phyloP scores from a whole-genome alignment of 1,284 basidiomycete genomes.

The Xanthoconium separans region DNA sequence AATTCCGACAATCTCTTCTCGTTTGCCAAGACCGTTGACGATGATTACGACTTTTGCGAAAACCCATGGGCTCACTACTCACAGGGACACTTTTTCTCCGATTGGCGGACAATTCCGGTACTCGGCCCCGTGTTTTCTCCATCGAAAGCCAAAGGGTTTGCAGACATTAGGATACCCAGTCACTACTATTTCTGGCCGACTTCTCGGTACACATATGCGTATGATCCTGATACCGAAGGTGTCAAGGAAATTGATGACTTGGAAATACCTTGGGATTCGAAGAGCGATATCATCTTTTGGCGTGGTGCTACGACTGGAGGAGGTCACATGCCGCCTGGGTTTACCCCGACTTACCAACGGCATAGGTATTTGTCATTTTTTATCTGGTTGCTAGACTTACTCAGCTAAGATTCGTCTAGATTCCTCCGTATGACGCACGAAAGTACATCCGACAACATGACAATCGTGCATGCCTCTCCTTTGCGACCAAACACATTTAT shows the following conservation, averaged over 20 bases:
- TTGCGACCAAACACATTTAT: conserved; percentile 58
- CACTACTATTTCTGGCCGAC: conserved; percentile 92
- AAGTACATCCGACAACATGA: conserved; percentile 52
- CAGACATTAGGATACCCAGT: conserved; percentile 89
- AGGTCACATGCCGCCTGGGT: conserved; percentile 84
- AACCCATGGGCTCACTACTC: conserved; percentile 80
- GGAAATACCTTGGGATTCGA: conserved; percentile 82
- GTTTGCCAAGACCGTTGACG: conserved; percentile 61
- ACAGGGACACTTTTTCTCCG: conserved; percentile 94
- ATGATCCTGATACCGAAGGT: conserved; percentile 73
- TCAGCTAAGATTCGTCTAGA: conserved; percentile 37
- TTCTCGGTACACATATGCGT: conserved; percentile 84
- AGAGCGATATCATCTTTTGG: conserved; percentile 76
- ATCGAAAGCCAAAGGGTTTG: conserved; percentile 78
- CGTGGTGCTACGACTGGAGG: conserved; percentile 91
- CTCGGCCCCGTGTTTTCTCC: conserved; percentile 92
- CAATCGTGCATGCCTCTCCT: conserved; percentile 76
- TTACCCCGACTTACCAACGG: conserved; percentile 81
- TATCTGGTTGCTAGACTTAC: neutral
- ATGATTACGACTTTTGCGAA: conserved; percentile 74
- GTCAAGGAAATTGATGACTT: conserved; percentile 74
- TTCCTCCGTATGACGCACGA: conserved; percentile 81
- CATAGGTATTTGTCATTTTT: conserved; percentile 57
- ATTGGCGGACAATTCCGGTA: conserved; percentile 84
- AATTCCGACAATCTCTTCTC: conserved; percentile 51